Conservation (phyloP, 306 rosid species). For the Cicer pinnatifidum region DNA sequence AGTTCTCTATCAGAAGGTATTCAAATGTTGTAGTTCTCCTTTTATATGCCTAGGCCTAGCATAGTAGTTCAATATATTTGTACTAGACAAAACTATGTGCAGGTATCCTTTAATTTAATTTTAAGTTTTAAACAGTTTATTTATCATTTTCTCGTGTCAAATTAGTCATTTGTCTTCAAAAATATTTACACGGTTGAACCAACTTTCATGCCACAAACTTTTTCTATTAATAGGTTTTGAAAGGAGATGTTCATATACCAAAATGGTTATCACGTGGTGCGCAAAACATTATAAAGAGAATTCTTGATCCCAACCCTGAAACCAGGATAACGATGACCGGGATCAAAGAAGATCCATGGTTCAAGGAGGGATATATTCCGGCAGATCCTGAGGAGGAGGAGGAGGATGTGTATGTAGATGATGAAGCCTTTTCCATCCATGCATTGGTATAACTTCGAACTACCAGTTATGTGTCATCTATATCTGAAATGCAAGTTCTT, state of each 20-base stretch:
- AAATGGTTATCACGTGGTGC: constrained; percentile 80
- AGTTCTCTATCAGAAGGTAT: constrained; percentile 91
- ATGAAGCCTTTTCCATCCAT: constrained; percentile 58
- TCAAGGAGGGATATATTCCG: constrained; percentile 67
- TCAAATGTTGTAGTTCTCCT: constrained; percentile 22
- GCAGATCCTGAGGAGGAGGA: constrained; percentile 71
- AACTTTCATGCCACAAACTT: no score
- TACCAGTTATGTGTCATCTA: background rate
- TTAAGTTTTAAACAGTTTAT: no score
- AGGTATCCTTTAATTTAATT: no score
- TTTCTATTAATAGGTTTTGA: constrained; percentile 55
- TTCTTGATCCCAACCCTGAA: constrained; percentile 82
- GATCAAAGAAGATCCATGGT: constrained; percentile 87
- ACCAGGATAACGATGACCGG: constrained; percentile 65
- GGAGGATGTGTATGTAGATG: constrained; percentile 53
- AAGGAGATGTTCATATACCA: constrained; percentile 73
- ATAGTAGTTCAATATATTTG: background rate
- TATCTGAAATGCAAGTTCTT: background rate
- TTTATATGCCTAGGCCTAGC: background rate
- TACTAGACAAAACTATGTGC: no score
- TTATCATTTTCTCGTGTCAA: no score
- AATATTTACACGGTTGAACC: no score
- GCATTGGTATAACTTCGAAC: constrained; percentile 55
- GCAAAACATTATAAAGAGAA: constrained; percentile 64
- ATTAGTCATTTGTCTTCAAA: no score